Conservation (phyloP, 2,329 filamentous ascomycete genomes). For the Chalaropsis ovoidea region DNA sequence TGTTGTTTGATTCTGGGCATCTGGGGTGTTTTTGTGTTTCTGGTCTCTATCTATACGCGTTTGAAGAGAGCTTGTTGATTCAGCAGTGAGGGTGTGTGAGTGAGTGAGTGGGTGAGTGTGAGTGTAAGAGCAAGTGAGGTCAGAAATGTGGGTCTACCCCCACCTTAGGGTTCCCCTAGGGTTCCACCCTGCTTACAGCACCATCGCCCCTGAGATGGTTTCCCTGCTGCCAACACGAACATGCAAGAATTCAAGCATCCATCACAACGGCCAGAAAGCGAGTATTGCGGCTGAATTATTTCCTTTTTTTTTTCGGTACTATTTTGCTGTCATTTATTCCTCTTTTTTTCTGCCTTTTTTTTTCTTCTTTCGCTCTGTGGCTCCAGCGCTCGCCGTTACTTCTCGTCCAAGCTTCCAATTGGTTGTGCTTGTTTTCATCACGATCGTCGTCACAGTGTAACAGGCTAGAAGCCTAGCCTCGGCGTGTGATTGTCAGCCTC, state of each 20-base stretch:
- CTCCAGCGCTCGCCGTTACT: background rate
- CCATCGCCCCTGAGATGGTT: background rate
- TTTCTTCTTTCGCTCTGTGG: background rate
- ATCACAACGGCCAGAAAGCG: background rate
- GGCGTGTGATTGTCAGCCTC: background rate
- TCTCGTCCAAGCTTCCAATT: background rate
- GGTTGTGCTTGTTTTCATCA: background rate
- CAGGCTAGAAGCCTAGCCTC: background rate
- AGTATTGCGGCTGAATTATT: background rate
- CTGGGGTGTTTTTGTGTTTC: background rate
- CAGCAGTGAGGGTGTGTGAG: background rate
- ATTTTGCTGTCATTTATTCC: background rate
- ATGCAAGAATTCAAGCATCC: background rate
- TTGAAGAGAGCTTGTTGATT: no score
- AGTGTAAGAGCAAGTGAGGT: no score
- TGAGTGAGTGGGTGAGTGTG: background rate
- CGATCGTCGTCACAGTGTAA: background rate
- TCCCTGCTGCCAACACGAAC: background rate
- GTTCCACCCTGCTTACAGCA: background rate
- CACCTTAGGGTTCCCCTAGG: background rate
- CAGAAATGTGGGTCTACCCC: background rate
- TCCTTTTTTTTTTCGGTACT: background rate
- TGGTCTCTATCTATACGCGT: no score
- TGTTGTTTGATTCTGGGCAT: slow-evolving; percentile 5
- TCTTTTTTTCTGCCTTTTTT: background rate